Conservation (phyloP, 2,329 filamentous ascomycete genomes). For the Cryphonectria parasitica region DNA sequence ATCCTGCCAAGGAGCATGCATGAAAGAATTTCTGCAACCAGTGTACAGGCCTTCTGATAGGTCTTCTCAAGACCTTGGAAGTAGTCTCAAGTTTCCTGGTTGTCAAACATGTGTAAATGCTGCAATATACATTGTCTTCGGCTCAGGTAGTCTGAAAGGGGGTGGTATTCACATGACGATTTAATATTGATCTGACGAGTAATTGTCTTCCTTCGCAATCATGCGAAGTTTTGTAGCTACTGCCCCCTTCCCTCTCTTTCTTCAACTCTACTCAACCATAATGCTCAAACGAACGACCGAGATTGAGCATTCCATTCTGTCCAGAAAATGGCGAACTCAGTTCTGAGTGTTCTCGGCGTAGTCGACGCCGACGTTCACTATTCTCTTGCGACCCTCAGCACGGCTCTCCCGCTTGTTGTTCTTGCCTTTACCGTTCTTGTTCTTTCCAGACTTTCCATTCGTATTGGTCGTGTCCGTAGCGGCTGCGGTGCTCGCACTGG, state of each 20-base stretch:
- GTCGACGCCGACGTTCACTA: background rate
- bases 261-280: background rate
- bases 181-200: background rate
- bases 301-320: background rate
- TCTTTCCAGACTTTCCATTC: background rate
- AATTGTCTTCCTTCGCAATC: background rate
- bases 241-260: background rate
- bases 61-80: too few relatives aligned
- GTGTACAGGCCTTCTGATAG: too few relatives aligned
- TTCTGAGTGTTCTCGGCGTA: slow-evolving; percentile 3
- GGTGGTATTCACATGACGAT: background rate
- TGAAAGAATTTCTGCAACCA: background rate
- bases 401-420: slow-evolving; percentile 10
- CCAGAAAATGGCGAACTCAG: background rate
- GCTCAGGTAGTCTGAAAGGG: background rate
- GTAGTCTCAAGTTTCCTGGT: too few relatives aligned
- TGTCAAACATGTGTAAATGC: background rate
- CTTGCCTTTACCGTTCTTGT: slow-evolving; percentile 2
- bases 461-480: background rate
- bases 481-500: background rate
- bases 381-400: background rate
- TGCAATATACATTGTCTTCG: background rate
- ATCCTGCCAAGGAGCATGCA: background rate
- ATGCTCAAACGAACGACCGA: background rate
- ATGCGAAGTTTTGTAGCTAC: background rate